A percentile compares a stretch with the other conserved stretches of the same genome.
These are phyloP conservation scores for Syzygium aqueum DNA, from an alignment of 345 rosid species.

Conservation along the genomic window DNA sequence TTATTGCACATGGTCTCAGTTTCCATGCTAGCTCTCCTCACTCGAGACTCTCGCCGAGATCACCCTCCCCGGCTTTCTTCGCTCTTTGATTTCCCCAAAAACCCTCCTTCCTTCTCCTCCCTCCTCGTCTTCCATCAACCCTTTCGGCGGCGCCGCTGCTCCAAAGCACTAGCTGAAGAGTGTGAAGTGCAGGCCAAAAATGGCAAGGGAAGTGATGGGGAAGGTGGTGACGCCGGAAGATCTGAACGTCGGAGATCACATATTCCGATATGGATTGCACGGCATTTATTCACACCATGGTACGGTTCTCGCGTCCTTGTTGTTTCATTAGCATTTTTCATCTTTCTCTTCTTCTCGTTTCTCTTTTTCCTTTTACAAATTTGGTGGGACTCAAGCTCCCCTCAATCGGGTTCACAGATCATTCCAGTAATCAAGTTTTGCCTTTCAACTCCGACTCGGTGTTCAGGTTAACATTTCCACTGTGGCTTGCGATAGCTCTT, in stretches of 20 bases:
- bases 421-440: background rate
- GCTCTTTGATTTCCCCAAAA: no score
- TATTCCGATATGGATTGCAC: background rate
- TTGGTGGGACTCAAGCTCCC: background rate
- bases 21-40: no score
- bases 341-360: no score
- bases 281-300: background rate
- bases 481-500: background rate
- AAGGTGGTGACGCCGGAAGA: background rate
- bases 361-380: accelerated
- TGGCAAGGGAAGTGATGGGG: background rate
- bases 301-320: background rate
- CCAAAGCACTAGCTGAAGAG: no score
- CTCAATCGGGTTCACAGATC: background rate
- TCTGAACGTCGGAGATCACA: background rate
- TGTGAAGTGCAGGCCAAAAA: background rate
- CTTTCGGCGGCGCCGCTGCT: no score
- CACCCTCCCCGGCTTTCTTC: no score
- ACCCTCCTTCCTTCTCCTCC: no score
- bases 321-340: background rate
- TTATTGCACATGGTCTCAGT: no score
- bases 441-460: background rate
- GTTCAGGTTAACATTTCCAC: background rate
- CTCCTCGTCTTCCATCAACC: no score
- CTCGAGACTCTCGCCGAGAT: no score